These are phyloP conservation scores for Pulveroboletus sp. DNA, from an alignment of 768 basidiomycete species.

Conservation along the genomic window DNA sequence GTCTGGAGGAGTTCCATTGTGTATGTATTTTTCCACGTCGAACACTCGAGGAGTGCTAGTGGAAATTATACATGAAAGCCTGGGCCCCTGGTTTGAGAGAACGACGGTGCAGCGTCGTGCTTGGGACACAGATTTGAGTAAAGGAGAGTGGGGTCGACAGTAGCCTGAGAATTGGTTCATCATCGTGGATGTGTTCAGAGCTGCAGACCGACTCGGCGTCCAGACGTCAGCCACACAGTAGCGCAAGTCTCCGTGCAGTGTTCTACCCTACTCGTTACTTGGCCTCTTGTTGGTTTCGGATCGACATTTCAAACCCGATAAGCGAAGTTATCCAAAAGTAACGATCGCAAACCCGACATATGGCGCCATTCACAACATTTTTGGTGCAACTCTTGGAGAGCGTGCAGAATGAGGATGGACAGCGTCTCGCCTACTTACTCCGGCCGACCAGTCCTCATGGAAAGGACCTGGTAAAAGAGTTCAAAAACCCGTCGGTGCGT, in stretches of 20 bases:
- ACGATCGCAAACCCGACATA: conserved; percentile 9
- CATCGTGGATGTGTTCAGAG: too few relatives aligned
- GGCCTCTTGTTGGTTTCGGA: background rate
- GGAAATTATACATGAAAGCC: too few relatives aligned
- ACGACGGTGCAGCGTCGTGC: too few relatives aligned
- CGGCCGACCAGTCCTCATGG: conserved; percentile 75
- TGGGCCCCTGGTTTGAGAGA: too few relatives aligned
- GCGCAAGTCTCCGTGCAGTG: background rate
- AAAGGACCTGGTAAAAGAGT: conserved; percentile 70
- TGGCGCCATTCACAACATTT: conserved; percentile 55
- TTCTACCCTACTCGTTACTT: background rate
- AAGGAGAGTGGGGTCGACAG: too few relatives aligned
- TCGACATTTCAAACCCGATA: background rate
- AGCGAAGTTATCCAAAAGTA: background rate
- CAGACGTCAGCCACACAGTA: too few relatives aligned
- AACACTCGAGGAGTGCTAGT: too few relatives aligned
- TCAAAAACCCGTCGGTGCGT: conserved; percentile 52
- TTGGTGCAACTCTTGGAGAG: conserved; percentile 59
- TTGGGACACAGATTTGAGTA: too few relatives aligned
- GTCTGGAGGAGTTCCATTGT: too few relatives aligned
- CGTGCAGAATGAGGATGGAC: conserved; percentile 59
- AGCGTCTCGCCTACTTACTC: conserved; percentile 67
- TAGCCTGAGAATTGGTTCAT: too few relatives aligned
- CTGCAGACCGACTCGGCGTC: too few relatives aligned
- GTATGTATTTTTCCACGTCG: too few relatives aligned